Conservation (phyloP, 2,329 filamentous ascomycete genomes). For the Aspergillus sp. region DNA sequence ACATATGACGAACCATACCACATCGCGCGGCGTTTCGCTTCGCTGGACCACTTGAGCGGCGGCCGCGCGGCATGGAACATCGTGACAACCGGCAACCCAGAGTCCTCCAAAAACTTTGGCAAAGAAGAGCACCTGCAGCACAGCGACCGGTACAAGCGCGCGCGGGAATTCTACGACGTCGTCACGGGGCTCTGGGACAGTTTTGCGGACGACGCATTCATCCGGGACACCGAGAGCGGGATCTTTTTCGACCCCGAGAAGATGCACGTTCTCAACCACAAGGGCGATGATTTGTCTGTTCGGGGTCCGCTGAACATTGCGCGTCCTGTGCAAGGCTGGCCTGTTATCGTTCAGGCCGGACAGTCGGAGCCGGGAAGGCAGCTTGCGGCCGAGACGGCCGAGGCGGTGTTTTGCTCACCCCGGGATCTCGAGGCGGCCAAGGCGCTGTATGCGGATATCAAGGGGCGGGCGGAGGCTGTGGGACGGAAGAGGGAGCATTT, state of each 20-base stretch:
- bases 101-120: constrained; percentile 58
- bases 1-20: constrained; percentile 60
- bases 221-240: constrained; percentile 54
- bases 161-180: constrained; percentile 58
- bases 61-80: constrained; percentile 61
- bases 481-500: constrained; percentile 53
- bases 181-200: constrained; percentile 60
- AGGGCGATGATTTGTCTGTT: constrained; percentile 53
- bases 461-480: constrained; percentile 50
- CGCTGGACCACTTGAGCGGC: constrained; percentile 55
- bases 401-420: constrained; percentile 58
- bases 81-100: constrained; percentile 58
- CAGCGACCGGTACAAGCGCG: constrained; percentile 55
- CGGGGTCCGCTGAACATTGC: constrained; percentile 58
- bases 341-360: constrained; percentile 60
- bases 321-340: constrained; percentile 59
- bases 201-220: constrained; percentile 61
- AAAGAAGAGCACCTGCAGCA: constrained; percentile 57
- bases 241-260: constrained; percentile 57
- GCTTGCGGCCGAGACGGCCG: constrained; percentile 58
- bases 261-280: constrained; percentile 58
- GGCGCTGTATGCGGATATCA: constrained; percentile 57
- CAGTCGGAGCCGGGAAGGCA: constrained; percentile 58
- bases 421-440: constrained; percentile 52
- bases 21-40: constrained; percentile 58